phyloP scores from a whole-genome alignment of 192 early-diverging fungal species.

The Coemansia umbellata region DNA sequence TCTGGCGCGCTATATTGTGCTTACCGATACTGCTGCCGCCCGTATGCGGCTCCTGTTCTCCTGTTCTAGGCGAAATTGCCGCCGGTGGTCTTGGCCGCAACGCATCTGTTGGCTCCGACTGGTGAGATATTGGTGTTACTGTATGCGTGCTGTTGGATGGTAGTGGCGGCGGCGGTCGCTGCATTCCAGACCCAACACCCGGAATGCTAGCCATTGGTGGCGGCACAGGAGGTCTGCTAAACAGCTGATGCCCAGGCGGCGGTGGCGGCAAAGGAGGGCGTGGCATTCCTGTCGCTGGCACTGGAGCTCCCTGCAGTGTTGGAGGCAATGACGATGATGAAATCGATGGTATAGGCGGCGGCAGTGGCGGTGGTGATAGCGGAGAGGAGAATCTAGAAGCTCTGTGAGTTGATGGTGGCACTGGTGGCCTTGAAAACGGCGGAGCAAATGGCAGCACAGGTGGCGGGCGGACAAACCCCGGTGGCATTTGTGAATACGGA shows the following conservation, averaged over 20 bases:
- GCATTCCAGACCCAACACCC: background rate
- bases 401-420: constrained; percentile 1
- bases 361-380: background rate
- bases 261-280: constrained; percentile 5
- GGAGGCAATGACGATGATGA: background rate
- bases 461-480: background rate
- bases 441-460: background rate
- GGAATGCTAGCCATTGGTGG: constrained; percentile 1
- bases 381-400: background rate
- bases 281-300: background rate
- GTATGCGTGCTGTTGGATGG: background rate
- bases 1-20: constrained; percentile 21
- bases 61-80: too few relatives aligned
- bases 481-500: background rate
- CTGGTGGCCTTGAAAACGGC: constrained; percentile 4
- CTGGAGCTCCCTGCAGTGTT: background rate
- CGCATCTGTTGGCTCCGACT: background rate
- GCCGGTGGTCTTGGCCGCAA: background rate
- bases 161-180: background rate
- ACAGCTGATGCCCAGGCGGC: background rate
- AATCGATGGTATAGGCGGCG: constrained; percentile 1
- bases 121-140: background rate
- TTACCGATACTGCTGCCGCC: constrained; percentile 19
- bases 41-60: background rate
- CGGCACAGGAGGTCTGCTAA: background rate